A percentile compares a stretch with the other conserved stretches of the same genome.
Conservation (phyloP, 2,329 filamentous ascomycete genomes). For the Pseudopithomyces maydicus region DNA sequence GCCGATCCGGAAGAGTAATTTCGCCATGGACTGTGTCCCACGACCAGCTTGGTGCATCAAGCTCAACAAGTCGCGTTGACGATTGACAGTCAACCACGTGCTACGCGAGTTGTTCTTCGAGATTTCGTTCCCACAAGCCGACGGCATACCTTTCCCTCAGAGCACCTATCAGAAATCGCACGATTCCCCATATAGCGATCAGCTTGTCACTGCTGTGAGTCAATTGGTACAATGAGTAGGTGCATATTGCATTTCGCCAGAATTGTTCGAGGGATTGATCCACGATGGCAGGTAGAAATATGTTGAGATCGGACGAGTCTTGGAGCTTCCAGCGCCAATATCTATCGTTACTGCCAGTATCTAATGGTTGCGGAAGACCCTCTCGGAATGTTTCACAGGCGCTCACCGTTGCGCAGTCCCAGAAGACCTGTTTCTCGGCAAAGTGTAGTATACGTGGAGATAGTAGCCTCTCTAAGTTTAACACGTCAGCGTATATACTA, state of each 20-base stretch:
- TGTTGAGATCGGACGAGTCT: conserved; percentile 7
- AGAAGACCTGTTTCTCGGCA: conserved; percentile 28
- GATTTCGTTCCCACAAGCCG: conserved; percentile 27
- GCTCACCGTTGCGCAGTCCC: conserved; percentile 30
- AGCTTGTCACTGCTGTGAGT: conserved; percentile 27
- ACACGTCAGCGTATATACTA: neutral
- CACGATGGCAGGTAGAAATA: conserved; percentile 19
- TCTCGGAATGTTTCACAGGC: conserved; percentile 30
- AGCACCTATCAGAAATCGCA: conserved; percentile 29
- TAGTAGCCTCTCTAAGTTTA: conserved; percentile 28
- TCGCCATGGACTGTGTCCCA: neutral
- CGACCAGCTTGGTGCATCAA: neutral
- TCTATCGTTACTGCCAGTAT: conserved; percentile 23
- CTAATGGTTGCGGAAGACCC: conserved; percentile 26
- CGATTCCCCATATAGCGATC: conserved; percentile 35
- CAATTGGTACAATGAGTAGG: conserved; percentile 28
- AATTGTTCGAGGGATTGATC: conserved; percentile 26
- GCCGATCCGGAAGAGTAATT: neutral
- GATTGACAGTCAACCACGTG: neutral
- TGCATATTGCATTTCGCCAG: conserved; percentile 28
- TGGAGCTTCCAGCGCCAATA: conserved; percentile 33
- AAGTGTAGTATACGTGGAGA: conserved; percentile 34
- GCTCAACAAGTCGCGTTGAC: neutral
- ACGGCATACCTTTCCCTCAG: conserved; percentile 23
- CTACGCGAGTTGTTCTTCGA: conserved; percentile 35